Base-by-base conservation (phyloP, 352 stramenopile species). In the Blastocystis sp. region DNA sequence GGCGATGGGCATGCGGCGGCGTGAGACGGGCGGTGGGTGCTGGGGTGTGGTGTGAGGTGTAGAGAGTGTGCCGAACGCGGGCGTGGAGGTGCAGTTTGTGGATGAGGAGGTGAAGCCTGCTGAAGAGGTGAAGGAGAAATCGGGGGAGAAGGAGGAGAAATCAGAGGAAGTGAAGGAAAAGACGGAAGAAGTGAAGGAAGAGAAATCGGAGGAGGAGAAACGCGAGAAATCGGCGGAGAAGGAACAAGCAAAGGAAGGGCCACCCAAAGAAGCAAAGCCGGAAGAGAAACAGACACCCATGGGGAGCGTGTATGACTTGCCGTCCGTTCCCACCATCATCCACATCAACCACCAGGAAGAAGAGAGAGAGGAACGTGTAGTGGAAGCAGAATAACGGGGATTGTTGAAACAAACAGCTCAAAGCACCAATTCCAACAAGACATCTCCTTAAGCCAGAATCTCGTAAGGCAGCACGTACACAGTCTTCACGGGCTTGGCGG, bases 251-350 rank as follows among this genome's bases (percentile, higher is more conserved):
- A 3, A 60, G 28, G 69, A 79, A 21, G 14, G 7, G 17, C 40
- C 21, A 11, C 17, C 34, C 41, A 41, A 74, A 5, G 41, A 45
- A 10, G 11, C 34, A 23, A 53, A 74, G 43, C 48, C 48, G 48
- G 14, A 7, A 91, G 98, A 98, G 62, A 97, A 95, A 52, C 91
- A 95, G 86, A 95, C 94, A 14, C 95, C 93, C 5, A 56, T 14
- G 14, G 5, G 14, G 5, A 7, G 5, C 48, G 48, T 14, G 5
- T 56, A 56, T 14, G 48, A 56, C 5, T 56, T 74, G 34, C 64
- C 64, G 40, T 53, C 64, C 17, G 64, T 74, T 74, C 64, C 64
- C 21, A 74, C 64, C 21, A 52, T 45, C 43, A 9, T 52, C 45
- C 64, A 56, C 14, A 56, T 7, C 48, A 7, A 14, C 5, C 48